A percentile compares a stretch with the other conserved stretches of the same genome.
phyloP scores from a whole-genome alignment of 495 filamentous ascomycete species.

The Penicillium malachiteum region DNA sequence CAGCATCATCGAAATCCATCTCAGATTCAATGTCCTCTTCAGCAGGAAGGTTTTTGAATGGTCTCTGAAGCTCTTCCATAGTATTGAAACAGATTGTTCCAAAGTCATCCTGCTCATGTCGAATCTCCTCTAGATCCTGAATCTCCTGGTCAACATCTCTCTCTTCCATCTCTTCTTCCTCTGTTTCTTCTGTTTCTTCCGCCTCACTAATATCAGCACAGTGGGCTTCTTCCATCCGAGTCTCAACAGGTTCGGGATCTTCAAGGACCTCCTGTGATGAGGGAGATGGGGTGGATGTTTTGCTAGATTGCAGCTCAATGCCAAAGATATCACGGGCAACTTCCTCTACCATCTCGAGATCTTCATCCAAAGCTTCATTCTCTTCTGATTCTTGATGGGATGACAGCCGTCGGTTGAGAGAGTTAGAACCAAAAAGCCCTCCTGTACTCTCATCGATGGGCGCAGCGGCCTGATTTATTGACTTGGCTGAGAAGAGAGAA shows the following conservation, averaged over 20 bases:
- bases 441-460: not conserved
- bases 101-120: conserved; percentile 20
- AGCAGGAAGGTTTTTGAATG: conserved; percentile 4
- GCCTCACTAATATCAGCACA: not conserved
- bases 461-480: not conserved
- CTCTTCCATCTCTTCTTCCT: not conserved
- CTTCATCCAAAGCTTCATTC: conserved; percentile 5
- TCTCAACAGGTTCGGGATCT: not conserved
- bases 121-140: conserved; percentile 10
- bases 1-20: conserved; percentile 1
- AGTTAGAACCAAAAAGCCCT: not conserved
- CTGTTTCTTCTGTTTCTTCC: too few relatives aligned
- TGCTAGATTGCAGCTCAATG: conserved; percentile 20
- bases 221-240: conserved; percentile 2
- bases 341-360: conserved; percentile 26
- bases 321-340: conserved; percentile 29
- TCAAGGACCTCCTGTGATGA: not conserved
- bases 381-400: not conserved
- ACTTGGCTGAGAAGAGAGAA: conserved; percentile 20
- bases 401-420: not conserved
- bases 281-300: conserved; percentile 9
- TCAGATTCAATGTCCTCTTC: not conserved
- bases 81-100: conserved; percentile 26
- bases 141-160: conserved; percentile 12
- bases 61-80: conserved; percentile 21